Base-by-base conservation (phyloP, 768 basidiomycete genomes). In the Boletus sensibilis region DNA sequence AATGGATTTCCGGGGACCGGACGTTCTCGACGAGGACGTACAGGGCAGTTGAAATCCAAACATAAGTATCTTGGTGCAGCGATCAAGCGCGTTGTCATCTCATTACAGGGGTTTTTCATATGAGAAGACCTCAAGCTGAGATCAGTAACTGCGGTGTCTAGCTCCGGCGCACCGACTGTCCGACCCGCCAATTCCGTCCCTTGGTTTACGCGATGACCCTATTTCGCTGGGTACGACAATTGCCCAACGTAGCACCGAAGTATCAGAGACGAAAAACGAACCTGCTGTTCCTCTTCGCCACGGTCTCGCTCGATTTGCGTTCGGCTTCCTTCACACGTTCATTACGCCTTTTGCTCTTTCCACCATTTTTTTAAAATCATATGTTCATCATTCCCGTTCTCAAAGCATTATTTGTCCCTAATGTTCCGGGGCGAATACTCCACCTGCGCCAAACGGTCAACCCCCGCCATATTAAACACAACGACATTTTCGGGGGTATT, bases 1-100 rank as follows among this genome's bases (percentile, higher is more conserved):
- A 23, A 79, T 79, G 75, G 90, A 91, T 66, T 90, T 80, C 58
- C 73, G 73, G 11, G 87, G 85, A 0, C 83, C 85, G 0, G 85
- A 88, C 49, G 72, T 85, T 2, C 78, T 83, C 50, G 72, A 79
- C 10, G 81, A 84, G 49, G 82, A 84, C 52, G 74, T 87, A 4
- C 74, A 74, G 43, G 79, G 43, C 70, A 69, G 4, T 73, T 82
- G 55, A 74, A 69, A 13, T 59, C 59, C 9, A 78, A 74, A 53
- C 76, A 80, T 9, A 67, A 60, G 33, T 58, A 53, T 23, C 23
- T 70, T 13, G 55, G 52, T 29, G 38, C 45, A 7, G 31, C 39
- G 57, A 34, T 57, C 71, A 43, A 51, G 34, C 53, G 40, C 21
- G 66, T 39, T 4, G 21, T 57, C 20, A 4, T 46, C 47, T 55